Base-by-base conservation (phyloP, 2,329 filamentous ascomycete genomes). In the Penicillium crustosum region DNA sequence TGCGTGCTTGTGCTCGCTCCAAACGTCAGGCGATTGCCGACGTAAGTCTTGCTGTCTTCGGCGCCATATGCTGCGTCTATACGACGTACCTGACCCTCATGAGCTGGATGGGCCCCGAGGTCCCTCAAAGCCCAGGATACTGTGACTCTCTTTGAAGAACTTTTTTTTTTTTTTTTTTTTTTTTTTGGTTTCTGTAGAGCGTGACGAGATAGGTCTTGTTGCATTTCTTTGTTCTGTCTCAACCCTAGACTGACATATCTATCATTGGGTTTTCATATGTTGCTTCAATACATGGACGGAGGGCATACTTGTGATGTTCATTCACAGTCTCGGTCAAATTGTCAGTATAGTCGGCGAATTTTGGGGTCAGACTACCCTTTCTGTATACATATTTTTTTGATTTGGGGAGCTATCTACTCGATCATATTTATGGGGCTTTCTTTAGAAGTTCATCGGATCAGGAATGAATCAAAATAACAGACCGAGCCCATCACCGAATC, bases 21-120 rank as follows among this genome's bases (percentile, higher is more conserved):
- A 81, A 77, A 43, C 80, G 86, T 62, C 89, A 91, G 75, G 89
- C 86, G 62, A 76, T 83, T 15, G 81, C 88, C 6, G 93, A 99
- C 68, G 80, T 97, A 41, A 65, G 80, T 0, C 85, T 99, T 36
- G 89, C 91, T 67, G 78, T 92, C 57, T 91, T 97, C 68, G 94
- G 94, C 8, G 78, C 93, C 53, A 75, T 92, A 19, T 91, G 91
- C 66, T 99, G 97, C 89, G 84, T 85, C 6, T 99, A 99, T 75
- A 96, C 94, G 0, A 97, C 94, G 0, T 82, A 83, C 36, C 79
- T 97, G 68, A 99, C 94, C 0, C 79, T 97, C 48, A 83, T 88
- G 71, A 95, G 90, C 75, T 99, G 94, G 95, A 85, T 90, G 7
- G 82, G 80, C 50, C 85, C 86, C 5, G 74, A 75, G 19, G 68